Base-by-base conservation (phyloP, 495 filamentous ascomycete species). In the Hyaloscypha variabilis region DNA sequence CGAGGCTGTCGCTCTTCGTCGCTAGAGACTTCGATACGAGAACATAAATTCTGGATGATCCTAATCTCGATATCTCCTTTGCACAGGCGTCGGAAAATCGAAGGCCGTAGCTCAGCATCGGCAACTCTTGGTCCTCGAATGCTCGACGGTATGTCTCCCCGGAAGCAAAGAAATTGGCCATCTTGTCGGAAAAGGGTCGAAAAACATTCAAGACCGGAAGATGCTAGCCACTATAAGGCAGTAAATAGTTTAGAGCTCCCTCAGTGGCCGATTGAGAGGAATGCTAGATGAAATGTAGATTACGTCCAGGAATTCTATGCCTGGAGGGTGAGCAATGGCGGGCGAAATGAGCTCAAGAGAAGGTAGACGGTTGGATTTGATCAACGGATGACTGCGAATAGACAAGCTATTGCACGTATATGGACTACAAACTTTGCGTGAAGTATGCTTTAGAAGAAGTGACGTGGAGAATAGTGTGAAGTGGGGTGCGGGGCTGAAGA, bases 101-200 rank as follows among this genome's bases (percentile, higher is more conserved):
- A 14, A 54, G 51, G 51, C 51, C 51, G 51, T 54, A 54, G 26
- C 51, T 54, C n/a, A 54, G 10, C 51, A 54, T 54, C 26, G 51
- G 51, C 21, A 54, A 24, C 8, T n/a, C n/a, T 54, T 54, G 51
- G 25, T 25, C 51, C 25, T 25, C 51, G 51, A 25, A 54, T 14
- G 51, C 51, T 54, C n/a, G 51, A 54, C 3, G 25, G 17, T 54
- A 54, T 13, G 51, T 54, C 51, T 54, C 51, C 23, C 51, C 23
- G 25, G 51, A 54, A 3, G 51, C 21, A 54, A 54, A 54, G 21
- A 54, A 54, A 54, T 54, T 17, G 8, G 51, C 51, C 51, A 54
- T 54, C 19, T 54, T 25, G 51, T 36, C 6, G 49, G 6, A 51
- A 51, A 6, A 5, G 49, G n/a, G 6, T 25, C 26, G 51, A 51